Base-by-base conservation (phyloP, 768 basidiomycete genomes). In the Suillus occidentalis region DNA sequence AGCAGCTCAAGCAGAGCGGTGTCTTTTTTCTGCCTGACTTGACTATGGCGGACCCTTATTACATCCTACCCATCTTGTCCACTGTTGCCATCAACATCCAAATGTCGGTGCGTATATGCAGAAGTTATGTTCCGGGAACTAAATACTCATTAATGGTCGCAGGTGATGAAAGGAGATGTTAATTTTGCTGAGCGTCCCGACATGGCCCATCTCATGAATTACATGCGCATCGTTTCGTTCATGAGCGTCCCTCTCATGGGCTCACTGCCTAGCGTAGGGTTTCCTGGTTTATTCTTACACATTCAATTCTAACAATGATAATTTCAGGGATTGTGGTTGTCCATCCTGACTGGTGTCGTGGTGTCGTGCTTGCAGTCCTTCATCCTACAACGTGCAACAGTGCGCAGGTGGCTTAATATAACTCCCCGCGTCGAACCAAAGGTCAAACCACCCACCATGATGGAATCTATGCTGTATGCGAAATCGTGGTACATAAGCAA, bases 1-100 rank as follows among this genome's bases (percentile, higher is more conserved):
- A 82, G 61, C 94, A 94, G 78, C 74, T 98, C 71, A 83, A 84
- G 68, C 79, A 87, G 66, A 94, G 92, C 64, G 95, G 96, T 0
- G 74, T 94, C 37, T 80, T 76, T 53, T 87, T 88, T 78, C 74
- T 96, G 45, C 87, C 88, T 0, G 91, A 98, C 76, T 77, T 99
- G 67, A 94, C 94, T 0, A 74, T 82, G 3, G 73, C 87, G n/a
- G 92, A 94, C 72, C 94, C 95, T 14, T 87, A 84, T 60, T 90
- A 85, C 69, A 75, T 91, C 28, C 79, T 99, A 52, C 95, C 96
- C 0, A 70, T 85, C 36, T 78, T 83, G 20, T 80, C 77, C 66
- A 85, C 84, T 65, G 80, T 81, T 67, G 79, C 81, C 42, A 89
- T 93, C 63, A 89, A 94, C 66, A 40, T 83, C 9, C 91, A 94